Evolutionary conservation across 306 rosid species (phyloP), one percentile per base, ranked within the genome.

Genomic region (Carpinus viminea): DNA sequence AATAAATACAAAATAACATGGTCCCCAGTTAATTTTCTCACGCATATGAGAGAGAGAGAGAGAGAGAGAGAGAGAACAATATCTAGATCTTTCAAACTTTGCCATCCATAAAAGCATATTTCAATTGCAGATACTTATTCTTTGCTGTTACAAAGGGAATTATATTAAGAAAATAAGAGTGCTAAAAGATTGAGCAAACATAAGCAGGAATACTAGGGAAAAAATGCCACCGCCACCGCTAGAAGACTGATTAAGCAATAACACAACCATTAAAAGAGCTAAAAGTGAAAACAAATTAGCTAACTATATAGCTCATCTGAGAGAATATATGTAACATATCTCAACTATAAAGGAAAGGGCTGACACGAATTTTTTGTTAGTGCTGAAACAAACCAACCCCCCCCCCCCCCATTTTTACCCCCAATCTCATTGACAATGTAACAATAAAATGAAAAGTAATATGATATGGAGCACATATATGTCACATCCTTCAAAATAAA

Each of bases 1-100:
- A 41, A 66, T n/a, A 66, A 38, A 66, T 66, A 41, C 26, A 66
- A 66, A 66, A 41, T 66, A 17, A 66, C 13, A 8, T 57, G 31
- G 64, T 57, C 0, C 36, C 65, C 8, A 3, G 15, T 66, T 24
- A 38, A 18, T 41, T 66, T 66, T 41, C 50, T 17, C 31, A 54
- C 28, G 36, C 21, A 26, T 51, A 12, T 70, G 16, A 46, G 34
- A 15, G 18, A 70, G 34, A 8, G 12, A 60, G 41, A 31, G 47
- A 31, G n/a, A n/a, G n/a, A n/a, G 34, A 26, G 56, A 51, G 56
- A 26, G 20, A 28, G 64, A 72, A 15, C n/a, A 36, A 62, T 3
- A 57, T 62, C 73, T 56, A 24, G 51, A 74, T 47, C 69, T 68
- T 20, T 21, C 61, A 60, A 69, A 71, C 20, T 21, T 17, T 54